Evolutionary conservation across 257 asterid species (phyloP), one percentile per base, ranked within the genome.

Genomic region (Nicotiana tabacum): DNA sequence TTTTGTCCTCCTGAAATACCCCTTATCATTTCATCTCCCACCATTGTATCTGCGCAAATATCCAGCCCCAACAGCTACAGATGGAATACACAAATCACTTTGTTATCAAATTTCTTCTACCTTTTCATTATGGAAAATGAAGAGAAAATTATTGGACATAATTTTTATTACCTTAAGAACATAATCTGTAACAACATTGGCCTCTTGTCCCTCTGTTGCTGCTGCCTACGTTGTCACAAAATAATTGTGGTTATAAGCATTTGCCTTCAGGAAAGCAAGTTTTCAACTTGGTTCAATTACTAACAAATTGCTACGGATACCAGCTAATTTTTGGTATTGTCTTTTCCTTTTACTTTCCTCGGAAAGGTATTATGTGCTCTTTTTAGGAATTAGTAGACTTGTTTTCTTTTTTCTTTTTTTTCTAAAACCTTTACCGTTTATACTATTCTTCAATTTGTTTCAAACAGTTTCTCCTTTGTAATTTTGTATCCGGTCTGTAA

Each of bases 1-100:
- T 69, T 83, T 82, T 91, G 90, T 43, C 92, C 92, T 2, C 92
- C 94, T 9, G 92, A 90, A 67, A 90, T 86, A 16, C 94, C 94
- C 48, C 94, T 76, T 6, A 84, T 24, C 35, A 89, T 61, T 55
- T 91, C 88, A 69, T 89, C 85, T 65, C 94, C 94, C n/a, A 88
- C 92, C 77, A 85, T 58, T 5, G 90, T 91, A 68, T 91, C 92
- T 29, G 90, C 90, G 35, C 91, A 91, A 51, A 80, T 76, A 51
- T 89, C 94, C 39, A 91, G 83, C 1, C 94, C 92, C 82, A 91
- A 81, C 18, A 89, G 64, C 94, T 91, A 85, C 67, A n/a, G 74
- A 68, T 5, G 30, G 57, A 62, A 15, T 53, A 53, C 21, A 39
- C n/a, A 65, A 15, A 57, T 39, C 1, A 11, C 3, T 17, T 13